Evolutionary conservation across 306 rosid species (phyloP), one percentile per base, ranked within the genome.

Genomic region (Vigna reflexopilosa): DNA sequence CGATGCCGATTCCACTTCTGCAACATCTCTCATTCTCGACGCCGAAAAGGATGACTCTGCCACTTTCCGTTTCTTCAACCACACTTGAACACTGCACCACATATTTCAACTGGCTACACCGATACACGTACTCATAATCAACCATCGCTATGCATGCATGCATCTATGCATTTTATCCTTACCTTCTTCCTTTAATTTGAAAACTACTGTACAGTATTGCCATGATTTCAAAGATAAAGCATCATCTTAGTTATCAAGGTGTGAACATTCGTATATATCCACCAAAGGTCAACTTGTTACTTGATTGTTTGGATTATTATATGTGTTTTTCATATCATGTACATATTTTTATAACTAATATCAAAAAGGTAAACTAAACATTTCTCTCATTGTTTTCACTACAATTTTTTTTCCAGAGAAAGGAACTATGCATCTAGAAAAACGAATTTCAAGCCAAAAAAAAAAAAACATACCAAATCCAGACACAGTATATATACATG

Each of bases 21-120:
- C 73, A 16, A 16, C 55, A 57, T 73, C 79, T 81, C 83, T 85
- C 17, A 54, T 73, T 54, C 69, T 57, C 55, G 26, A 10, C 59
- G 76, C 59, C 73, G 36, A 42, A 67, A 67, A 67, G 17, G 11
- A 67, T 0, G 72, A 67, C 72, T 67, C 54, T 67, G 6, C 5
- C 20, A 66, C 17, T 42, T 16, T 32, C 34, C 72, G 6, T 19
- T 4, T 20, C 72, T 66, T 42, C 2, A 20, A 42, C 9, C 72
- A 19, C 12, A 2, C 15, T 20, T 67, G 54, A 67, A 42, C 13
- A 3, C 9, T 38, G 30, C 16, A 42, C 5, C 19, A n/a, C n/a
- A n/a, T 38, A 1, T 38, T 64, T 63, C 69, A 63, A 34, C 9
- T 63, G 6, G 14, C 7, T 36, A 63, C 70, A 38, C n/a, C 28